These are phyloP conservation scores for Neurospora terricola DNA, from an alignment of 495 filamentous ascomycete species.

Conservation along the genomic window DNA sequence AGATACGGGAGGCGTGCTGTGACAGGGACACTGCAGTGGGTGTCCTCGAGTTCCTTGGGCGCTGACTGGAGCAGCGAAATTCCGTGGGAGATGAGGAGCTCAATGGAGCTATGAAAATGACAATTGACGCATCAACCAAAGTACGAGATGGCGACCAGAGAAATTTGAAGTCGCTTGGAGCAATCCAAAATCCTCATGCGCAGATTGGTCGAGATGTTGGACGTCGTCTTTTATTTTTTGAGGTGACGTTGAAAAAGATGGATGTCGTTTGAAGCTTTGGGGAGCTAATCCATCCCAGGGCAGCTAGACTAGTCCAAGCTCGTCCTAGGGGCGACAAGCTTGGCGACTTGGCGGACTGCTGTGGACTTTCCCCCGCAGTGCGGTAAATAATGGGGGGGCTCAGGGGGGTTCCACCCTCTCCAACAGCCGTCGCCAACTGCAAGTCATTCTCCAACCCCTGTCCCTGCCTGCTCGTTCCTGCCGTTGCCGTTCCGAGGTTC, in stretches of 20 bases:
- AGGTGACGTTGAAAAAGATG: neutral
- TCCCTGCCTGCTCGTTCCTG: neutral
- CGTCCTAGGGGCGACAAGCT: neutral
- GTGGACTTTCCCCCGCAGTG: neutral
- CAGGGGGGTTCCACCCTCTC: neutral
- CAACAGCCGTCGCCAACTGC: conserved; percentile 3
- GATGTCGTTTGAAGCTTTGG: neutral
- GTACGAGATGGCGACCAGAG: neutral
- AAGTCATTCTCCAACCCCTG: conserved; percentile 5
- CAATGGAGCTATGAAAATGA: neutral
- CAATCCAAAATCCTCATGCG: neutral
- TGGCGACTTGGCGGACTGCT: neutral
- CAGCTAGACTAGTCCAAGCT: neutral
- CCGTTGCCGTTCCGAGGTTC: conserved; percentile 9
- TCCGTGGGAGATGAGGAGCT: neutral
- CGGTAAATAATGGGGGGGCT: neutral
- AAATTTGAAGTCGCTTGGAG: neutral
- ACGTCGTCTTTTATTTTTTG: neutral
- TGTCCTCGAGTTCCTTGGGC: neutral
- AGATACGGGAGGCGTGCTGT: neutral
- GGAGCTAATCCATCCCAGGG: neutral
- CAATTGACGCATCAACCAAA: neutral
- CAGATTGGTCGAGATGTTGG: neutral
- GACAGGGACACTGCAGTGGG: neutral
- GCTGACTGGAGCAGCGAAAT: neutral